phyloP scores from a whole-genome alignment of 768 basidiomycete genomes.

The Tubosaeta sp. region DNA sequence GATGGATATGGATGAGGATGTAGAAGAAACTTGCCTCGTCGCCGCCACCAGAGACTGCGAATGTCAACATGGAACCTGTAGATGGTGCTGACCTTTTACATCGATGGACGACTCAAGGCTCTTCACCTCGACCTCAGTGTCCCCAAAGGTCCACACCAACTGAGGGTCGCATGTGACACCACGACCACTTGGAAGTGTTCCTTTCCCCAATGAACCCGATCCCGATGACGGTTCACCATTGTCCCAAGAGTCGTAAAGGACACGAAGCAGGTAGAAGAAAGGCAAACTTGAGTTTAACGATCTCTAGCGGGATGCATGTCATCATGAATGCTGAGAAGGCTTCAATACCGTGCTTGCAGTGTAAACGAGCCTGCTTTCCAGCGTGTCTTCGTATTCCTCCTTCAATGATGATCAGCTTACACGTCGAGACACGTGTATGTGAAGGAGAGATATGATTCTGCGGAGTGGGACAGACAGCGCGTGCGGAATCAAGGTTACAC shows the following conservation, averaged over 20 bases:
- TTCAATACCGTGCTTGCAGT: conserved; percentile 86
- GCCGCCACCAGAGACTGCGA: neutral
- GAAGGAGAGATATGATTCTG: too few relatives aligned
- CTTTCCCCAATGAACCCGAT: conserved; percentile 63
- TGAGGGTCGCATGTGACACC: conserved; percentile 69
- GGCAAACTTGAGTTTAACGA: conserved; percentile 74
- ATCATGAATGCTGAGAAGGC: conserved; percentile 6
- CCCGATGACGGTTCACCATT: conserved; percentile 68
- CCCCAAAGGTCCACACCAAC: conserved; percentile 75
- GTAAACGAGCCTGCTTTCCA: conserved; percentile 71
- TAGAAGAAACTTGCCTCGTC: too few relatives aligned
- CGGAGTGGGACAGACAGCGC: conserved; percentile 53
- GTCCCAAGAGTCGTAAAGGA: conserved; percentile 68
- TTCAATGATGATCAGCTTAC: conserved; percentile 69
- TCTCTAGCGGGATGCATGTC: conserved; percentile 43
- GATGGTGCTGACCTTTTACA: conserved; percentile 47
- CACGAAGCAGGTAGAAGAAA: conserved; percentile 50
- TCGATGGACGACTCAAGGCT: conserved; percentile 66
- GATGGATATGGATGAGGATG: too few relatives aligned
- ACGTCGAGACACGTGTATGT: conserved; percentile 29
- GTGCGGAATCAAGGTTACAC: conserved; percentile 44
- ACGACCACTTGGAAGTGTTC: conserved; percentile 70
- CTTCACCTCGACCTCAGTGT: conserved; percentile 62
- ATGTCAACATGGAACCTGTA: neutral
- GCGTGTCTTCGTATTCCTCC: conserved; percentile 45